Conservation (phyloP, 805 yeast species). For the Starmera quercuum region DNA sequence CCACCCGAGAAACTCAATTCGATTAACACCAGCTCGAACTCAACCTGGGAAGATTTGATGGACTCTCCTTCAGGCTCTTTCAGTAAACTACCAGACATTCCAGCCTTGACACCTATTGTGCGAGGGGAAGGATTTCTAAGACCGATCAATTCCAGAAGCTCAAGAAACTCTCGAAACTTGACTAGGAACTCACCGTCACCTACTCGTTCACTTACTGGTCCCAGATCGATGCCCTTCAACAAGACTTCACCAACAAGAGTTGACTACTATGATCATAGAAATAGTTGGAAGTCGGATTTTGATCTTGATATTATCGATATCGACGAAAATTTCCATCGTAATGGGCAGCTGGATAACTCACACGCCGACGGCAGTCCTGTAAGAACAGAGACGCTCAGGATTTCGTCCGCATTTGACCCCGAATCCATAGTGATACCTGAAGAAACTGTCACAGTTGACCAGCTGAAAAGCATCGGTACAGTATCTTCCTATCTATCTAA, state of each 20-base stretch:
- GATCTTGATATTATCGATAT: constrained; percentile 11
- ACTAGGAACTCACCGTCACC: constrained; percentile 13
- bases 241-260: constrained; percentile 17
- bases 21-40: no score
- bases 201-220: constrained; percentile 13
- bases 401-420: no score
- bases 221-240: constrained; percentile 16
- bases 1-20: no score
- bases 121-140: background rate
- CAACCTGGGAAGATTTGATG: background rate
- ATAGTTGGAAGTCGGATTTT: constrained; percentile 21
- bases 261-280: constrained; percentile 18
- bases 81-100: background rate
- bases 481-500: no score
- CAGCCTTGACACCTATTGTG: background rate
- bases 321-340: constrained; percentile 1
- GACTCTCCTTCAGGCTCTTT: background rate
- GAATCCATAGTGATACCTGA: background rate
- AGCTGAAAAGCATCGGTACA: background rate
- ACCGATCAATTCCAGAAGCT: background rate
- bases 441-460: background rate
- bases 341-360: background rate
- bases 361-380: background rate
- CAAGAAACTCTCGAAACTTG: background rate
- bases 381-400: background rate